Evolutionary conservation across 306 rosid genomes (phyloP), one percentile per base, ranked within the genome.

Genomic region (Phaseolus lunatus): DNA sequence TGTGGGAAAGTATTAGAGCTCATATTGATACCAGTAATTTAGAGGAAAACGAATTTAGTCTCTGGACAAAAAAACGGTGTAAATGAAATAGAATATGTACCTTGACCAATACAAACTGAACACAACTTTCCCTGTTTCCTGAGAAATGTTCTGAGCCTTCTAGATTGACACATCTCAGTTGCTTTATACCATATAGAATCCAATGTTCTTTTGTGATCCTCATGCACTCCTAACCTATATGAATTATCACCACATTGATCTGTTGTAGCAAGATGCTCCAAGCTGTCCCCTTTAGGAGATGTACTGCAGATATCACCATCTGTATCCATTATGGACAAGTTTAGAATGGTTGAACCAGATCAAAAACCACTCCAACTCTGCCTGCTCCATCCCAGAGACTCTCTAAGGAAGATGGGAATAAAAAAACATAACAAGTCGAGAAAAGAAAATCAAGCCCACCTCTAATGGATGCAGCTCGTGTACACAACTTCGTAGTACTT

Each of bases 171-270:
- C 82, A 81, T 77, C 52, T 79, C 87, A 20, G 91, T 81, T 35
- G 92, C 93, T 84, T 86, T 84, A 85, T 91, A 74, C 98, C 98
- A 93, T 73, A 91, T 80, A 67, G 91, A 83, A 77, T 89, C 93
- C 80, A 91, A 81, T n/a, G 87, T 83, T 71, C 69, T 89, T 67
- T 78, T 81, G 72, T 80, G 79, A 79, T 87, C 95, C 66, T 89
- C 88, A 26, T 35, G 87, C 49, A 59, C 75, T 72, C 81, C 82
- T 62, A 80, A 79, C 67, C 69, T 85, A 73, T 79, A 72, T 31
- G 77, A 80, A 77, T 80, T 77, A 52, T 73, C 86, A 62, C 81
- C 86, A 67, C 84, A 77, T 44, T 84, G 84, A 73, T 70, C 79
- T 44, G 78, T 47, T 29, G 81, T 62, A 41, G 76, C 77, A 31